Conservation (phyloP, 2,329 filamentous ascomycete genomes). For the Talaromyces sp. region DNA sequence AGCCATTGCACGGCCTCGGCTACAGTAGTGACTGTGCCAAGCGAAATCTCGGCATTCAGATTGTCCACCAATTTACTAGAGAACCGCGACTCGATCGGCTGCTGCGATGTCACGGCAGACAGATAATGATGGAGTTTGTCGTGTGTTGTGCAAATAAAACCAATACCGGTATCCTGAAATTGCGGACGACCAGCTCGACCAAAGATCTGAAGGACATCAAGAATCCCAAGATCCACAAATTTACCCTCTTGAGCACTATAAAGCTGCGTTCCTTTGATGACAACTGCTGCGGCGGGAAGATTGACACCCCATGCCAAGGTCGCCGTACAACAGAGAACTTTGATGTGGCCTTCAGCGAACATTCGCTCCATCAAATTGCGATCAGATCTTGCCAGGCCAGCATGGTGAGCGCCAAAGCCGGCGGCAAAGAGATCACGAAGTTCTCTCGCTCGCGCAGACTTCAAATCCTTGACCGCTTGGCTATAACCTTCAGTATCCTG, state of each 20-base stretch:
- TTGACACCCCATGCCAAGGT: constrained; percentile 99
- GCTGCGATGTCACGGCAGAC: constrained; percentile 86
- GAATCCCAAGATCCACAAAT: constrained; percentile 90
- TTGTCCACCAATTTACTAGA: constrained; percentile 93
- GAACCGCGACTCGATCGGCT: constrained; percentile 96
- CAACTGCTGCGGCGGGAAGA: constrained; percentile 87
- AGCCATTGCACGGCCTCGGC: constrained; percentile 94
- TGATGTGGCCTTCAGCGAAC: constrained; percentile 86
- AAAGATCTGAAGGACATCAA: constrained; percentile 97
- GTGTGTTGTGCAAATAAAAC: constrained; percentile 96
- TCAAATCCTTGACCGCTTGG: constrained; percentile 75
- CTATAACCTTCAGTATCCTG: constrained; percentile 72
- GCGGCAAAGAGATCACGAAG: constrained; percentile 83
- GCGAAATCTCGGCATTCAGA: constrained; percentile 85
- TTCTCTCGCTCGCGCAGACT: constrained; percentile 76
- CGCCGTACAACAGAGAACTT: constrained; percentile 95
- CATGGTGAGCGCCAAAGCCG: constrained; percentile 91
- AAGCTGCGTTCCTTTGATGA: constrained; percentile 96
- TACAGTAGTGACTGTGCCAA: constrained; percentile 93
- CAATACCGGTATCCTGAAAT: constrained; percentile 95
- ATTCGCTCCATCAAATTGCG: constrained; percentile 92
- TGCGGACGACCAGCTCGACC: constrained; percentile 96
- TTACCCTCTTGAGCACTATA: constrained; percentile 96
- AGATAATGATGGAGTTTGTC: constrained; percentile 90
- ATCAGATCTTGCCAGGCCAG: constrained; percentile 91